A percentile compares a stretch with the other conserved stretches of the same genome.
Conservation (phyloP, 805 yeast genomes). For the Kodamaea kaohsiungensis region DNA sequence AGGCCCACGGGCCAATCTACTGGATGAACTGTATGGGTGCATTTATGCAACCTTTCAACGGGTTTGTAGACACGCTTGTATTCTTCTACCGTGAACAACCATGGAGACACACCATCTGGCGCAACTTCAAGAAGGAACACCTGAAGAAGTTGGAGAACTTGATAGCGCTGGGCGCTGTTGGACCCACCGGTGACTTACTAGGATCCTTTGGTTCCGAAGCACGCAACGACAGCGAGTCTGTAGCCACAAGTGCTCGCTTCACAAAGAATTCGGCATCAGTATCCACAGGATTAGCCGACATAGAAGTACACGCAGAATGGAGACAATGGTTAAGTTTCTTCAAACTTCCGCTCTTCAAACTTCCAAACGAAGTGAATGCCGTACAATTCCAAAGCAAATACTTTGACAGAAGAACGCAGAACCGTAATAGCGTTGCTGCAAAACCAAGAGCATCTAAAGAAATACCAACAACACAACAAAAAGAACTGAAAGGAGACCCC, state of each 20-base stretch:
- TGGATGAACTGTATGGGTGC: slow-evolving; percentile 73
- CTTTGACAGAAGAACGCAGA: slow-evolving; percentile 9
- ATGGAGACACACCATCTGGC: slow-evolving; percentile 57
- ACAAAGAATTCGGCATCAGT: slow-evolving; percentile 30
- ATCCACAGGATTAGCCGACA: slow-evolving; percentile 22
- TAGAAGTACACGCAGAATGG: slow-evolving; percentile 37
- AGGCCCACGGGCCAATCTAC: slow-evolving; percentile 50
- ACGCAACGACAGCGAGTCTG: slow-evolving; percentile 18
- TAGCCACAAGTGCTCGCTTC: slow-evolving; percentile 25
- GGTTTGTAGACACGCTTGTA: slow-evolving; percentile 74
- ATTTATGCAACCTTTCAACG: slow-evolving; percentile 77
- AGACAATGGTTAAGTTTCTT: slow-evolving; percentile 36
- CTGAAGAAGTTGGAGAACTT: slow-evolving; percentile 25
- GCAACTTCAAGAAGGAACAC: slow-evolving; percentile 38
- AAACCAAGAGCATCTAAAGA: neutral
- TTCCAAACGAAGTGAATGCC: slow-evolving; percentile 42
- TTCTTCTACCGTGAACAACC: slow-evolving; percentile 79
- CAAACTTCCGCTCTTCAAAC: slow-evolving; percentile 44
- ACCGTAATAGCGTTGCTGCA: too few relatives aligned
- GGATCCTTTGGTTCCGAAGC: neutral
- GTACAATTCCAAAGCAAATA: slow-evolving; percentile 19
- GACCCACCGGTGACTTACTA: neutral
- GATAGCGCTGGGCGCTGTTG: neutral
- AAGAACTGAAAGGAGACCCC: neutral
- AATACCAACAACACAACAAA: too few relatives aligned